These are phyloP conservation scores for Echinochloa phyllopogon DNA, from an alignment of 176 grass and related monocot species.

Conservation along the genomic window DNA sequence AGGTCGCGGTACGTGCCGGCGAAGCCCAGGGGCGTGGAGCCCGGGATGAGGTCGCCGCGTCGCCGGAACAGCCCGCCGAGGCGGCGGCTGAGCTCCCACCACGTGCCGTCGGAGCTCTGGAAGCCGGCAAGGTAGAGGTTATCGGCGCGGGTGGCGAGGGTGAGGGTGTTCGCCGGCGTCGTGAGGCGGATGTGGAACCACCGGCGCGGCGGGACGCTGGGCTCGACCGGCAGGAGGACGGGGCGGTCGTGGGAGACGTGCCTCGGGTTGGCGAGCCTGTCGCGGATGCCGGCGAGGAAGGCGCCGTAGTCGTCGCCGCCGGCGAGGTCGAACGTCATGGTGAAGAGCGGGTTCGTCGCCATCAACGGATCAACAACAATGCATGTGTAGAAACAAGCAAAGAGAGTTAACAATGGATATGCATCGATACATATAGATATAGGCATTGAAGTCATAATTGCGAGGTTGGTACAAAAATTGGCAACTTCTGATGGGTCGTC, in stretches of 20 bases:
- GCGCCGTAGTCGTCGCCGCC: constrained; percentile 31
- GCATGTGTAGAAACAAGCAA: no score
- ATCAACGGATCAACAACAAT: no score
- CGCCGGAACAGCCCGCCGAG: no score
- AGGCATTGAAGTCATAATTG: no score
- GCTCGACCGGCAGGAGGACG: constrained; percentile 35
- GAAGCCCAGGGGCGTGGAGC: constrained; percentile 4
- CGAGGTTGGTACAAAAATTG: no score
- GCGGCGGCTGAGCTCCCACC: constrained; percentile 38
- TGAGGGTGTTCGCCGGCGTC: not conserved
- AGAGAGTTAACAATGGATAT: no score
- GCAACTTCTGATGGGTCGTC: no score
- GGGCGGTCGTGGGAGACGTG: constrained; percentile 38
- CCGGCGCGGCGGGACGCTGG: not conserved
- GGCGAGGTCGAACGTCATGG: no score
- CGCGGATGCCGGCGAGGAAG: constrained; percentile 33
- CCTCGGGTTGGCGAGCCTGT: constrained; percentile 11
- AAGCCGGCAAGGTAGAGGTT: constrained; percentile 48
- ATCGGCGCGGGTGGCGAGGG: constrained; percentile 33
- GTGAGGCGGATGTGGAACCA: constrained; percentile 43
- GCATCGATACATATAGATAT: no score
- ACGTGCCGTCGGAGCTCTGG: constrained; percentile 20
- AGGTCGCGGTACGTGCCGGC: not conserved
- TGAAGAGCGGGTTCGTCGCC: no score
- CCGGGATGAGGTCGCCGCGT: not conserved